A percentile compares a stretch with the other conserved stretches of the same genome.
Conservation (phyloP, 192 early-diverging fungal genomes). For the Coemansia sp. region DNA sequence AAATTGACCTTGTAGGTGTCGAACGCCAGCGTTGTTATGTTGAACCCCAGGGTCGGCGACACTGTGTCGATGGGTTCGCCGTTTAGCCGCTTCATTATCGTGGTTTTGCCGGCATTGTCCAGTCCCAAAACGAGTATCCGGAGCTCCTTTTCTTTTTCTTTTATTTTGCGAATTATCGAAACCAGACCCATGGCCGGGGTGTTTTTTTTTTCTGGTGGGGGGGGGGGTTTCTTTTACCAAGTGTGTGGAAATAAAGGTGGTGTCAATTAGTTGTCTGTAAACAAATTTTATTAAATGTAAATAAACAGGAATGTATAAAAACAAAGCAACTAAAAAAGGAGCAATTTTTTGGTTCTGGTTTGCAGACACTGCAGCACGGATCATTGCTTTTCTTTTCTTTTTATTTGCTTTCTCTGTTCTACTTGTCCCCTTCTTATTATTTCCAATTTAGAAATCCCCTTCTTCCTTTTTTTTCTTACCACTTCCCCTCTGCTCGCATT, state of each 20-base stretch:
- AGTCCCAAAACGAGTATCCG: conserved; percentile 93
- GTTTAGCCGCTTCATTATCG: conserved; percentile 93
- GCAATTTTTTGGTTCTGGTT: too few relatives aligned
- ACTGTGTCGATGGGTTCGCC: conserved; percentile 87
- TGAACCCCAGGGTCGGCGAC: conserved; percentile 96
- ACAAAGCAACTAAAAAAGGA: too few relatives aligned
- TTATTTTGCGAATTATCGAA: conserved; percentile 90
- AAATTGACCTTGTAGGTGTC: conserved; percentile 77
- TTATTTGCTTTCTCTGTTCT: too few relatives aligned
- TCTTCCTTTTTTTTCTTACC: not conserved
- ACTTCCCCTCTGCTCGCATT: too few relatives aligned
- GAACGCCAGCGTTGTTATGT: conserved; percentile 87
- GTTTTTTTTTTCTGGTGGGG: too few relatives aligned
- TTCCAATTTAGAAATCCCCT: not conserved
- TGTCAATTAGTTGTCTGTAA: too few relatives aligned
- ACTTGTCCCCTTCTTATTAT: too few relatives aligned
- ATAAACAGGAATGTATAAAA: not conserved
- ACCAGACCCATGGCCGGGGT: conserved; percentile 99
- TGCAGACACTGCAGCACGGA: too few relatives aligned
- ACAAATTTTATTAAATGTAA: not conserved
- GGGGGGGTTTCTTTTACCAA: too few relatives aligned
- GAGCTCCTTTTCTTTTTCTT: conserved; percentile 90
- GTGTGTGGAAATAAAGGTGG: too few relatives aligned
- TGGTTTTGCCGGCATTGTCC: conserved; percentile 99
- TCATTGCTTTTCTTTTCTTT: too few relatives aligned